Base-by-base conservation (phyloP, 805 yeast species). In the Starmerella stellata region DNA sequence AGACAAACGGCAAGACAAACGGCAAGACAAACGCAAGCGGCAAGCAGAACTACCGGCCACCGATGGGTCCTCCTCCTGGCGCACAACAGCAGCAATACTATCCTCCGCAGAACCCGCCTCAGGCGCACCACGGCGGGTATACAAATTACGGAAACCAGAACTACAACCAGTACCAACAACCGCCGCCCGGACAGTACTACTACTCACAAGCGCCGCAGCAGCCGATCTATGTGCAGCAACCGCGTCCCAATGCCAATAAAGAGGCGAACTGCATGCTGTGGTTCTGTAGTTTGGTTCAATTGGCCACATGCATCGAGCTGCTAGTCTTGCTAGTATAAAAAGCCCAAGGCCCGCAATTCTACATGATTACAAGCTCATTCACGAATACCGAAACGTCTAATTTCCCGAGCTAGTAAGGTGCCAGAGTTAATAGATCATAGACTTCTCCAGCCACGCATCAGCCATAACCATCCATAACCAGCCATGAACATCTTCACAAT, bases 171-270 rank as follows among this genome's bases (percentile, higher is more conserved):
- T 38, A 41, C 29, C 35, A 24, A 11, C 43, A 43, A 5, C 47
- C 47, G 21, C 47, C 38, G 17, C 43, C 31, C 31, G 44, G 39
- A 37, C 42, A 39, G 30, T 25, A 36, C 25, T 32, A 38, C 20
- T 5, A 16, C 13, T 16, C 21, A 25, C 34, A 25, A n/a, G n/a
- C n/a, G 37, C 47, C 39, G 37, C 48, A 38, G 37, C 48, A 43
- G 39, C 47, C 47, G 11, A 35, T 44, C 20, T 44, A 44, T 27
- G 47, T 39, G 4, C 48, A 44, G 31, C 45, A 44, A 24, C 21
- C 19, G 37, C 36, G 17, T 19, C 27, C 14, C 33, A 4, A 37
- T 31, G 3, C 38, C 40, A 3, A 30, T 8, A 47, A 41, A 7
- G 47, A 46, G 4, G 30, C 47, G 13, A 32, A 35, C 29, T 25